phyloP scores from a whole-genome alignment of 768 basidiomycete species.

The Lentinula boryana region DNA sequence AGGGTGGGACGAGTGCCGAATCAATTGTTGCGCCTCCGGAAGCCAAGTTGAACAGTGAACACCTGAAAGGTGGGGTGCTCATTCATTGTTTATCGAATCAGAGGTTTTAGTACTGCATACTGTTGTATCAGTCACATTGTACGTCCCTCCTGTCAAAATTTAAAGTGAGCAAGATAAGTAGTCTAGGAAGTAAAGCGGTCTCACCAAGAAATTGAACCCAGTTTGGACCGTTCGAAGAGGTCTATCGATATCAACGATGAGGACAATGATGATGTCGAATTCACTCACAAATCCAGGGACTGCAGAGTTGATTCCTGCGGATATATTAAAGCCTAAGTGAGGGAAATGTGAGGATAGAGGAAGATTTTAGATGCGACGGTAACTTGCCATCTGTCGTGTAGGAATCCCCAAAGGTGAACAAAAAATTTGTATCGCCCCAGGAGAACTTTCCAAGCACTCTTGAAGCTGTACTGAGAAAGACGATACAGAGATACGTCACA shows the following conservation, averaged over 20 bases:
- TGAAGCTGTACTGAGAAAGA: not conserved
- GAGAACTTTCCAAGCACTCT: not conserved
- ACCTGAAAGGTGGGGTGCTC: conserved; percentile 17
- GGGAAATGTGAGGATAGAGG: not conserved
- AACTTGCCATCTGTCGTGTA: conserved; percentile 43
- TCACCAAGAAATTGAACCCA: conserved; percentile 53
- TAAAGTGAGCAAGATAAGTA: not conserved
- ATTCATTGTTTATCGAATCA: too few relatives aligned
- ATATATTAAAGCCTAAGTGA: conserved; percentile 46
- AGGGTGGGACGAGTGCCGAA: conserved; percentile 44
- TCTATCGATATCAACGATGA: conserved; percentile 25
- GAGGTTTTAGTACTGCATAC: conserved; percentile 19
- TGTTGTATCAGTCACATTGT: conserved; percentile 49
- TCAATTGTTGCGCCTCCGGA: conserved; percentile 59
- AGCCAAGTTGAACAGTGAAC: conserved; percentile 48
- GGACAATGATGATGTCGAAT: not conserved
- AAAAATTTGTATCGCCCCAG: conserved; percentile 19
- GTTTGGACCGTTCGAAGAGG: conserved; percentile 57
- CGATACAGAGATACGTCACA: not conserved
- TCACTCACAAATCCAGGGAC: conserved; percentile 44
- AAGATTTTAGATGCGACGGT: not conserved
- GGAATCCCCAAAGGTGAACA: conserved; percentile 61
- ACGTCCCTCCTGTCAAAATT: conserved; percentile 33
- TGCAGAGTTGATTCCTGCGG: conserved; percentile 46
- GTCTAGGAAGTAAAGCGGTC: conserved; percentile 9